Evolutionary conservation across 192 early-diverging fungal genomes (phyloP).

Genomic region (Coemansia sp.): DNA sequence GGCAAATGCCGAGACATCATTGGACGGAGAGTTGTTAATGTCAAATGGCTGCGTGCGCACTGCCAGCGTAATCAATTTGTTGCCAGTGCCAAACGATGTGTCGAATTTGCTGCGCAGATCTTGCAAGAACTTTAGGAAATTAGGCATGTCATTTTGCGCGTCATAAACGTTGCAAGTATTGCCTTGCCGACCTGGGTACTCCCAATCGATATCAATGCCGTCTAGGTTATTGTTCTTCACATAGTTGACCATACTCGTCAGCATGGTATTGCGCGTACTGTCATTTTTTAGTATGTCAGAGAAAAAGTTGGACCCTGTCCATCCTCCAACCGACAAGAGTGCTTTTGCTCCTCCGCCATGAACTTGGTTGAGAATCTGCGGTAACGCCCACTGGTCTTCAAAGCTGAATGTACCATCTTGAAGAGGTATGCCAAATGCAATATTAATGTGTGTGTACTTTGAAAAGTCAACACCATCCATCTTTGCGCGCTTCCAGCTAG

Average conservation of each 20-base stretch:
- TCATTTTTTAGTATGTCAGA: conserved; percentile 22
- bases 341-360: conserved; percentile 61
- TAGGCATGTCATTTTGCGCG: conserved; percentile 60
- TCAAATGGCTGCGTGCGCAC: conserved; percentile 62
- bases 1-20: conserved; percentile 63
- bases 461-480: conserved; percentile 29
- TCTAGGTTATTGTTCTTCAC: conserved; percentile 61
- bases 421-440: conserved; percentile 60
- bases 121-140: conserved; percentile 62
- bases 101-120: conserved; percentile 61
- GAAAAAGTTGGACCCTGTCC: conserved; percentile 60
- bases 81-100: conserved; percentile 27
- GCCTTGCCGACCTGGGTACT: conserved; percentile 60
- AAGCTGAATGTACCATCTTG: conserved; percentile 36
- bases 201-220: conserved; percentile 79
- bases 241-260: conserved; percentile 51
- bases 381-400: conserved; percentile 19
- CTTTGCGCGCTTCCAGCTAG: conserved; percentile 23
- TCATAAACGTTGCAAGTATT: conserved; percentile 47
- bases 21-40: conserved; percentile 39
- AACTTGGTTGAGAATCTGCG: conserved; percentile 41
- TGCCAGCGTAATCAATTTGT: conserved; percentile 68
- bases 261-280: conserved; percentile 38
- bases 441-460: conserved; percentile 69
- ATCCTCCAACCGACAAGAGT: conserved; percentile 66